Conservation (phyloP, 2,329 filamentous ascomycete species). For the Penicillium brevicompactum region DNA sequence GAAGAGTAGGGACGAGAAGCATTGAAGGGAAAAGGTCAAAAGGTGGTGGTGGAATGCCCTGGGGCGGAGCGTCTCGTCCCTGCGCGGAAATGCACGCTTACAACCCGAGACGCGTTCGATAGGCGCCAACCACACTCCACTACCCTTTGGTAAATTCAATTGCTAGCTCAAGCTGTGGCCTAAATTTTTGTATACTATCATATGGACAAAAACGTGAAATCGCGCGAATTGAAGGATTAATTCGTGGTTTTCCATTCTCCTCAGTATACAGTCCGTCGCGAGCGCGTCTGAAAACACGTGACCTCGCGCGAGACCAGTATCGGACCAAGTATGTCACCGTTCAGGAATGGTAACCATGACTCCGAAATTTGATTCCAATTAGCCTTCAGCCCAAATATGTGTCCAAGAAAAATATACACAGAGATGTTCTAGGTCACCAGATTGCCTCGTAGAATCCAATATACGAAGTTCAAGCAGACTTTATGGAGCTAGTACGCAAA, state of each 20-base stretch:
- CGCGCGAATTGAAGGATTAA: neutral
- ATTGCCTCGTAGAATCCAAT: no score
- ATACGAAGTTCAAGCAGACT: no score
- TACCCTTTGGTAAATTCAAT: conserved; percentile 16
- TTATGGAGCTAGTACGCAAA: no score
- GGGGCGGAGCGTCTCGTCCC: conserved; percentile 38
- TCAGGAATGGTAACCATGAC: conserved; percentile 7
- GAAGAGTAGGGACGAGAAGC: conserved; percentile 27
- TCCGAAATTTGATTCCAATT: neutral
- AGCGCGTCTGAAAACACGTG: conserved; percentile 12
- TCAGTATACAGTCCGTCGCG: conserved; percentile 6
- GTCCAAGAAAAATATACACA: neutral
- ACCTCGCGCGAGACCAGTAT: conserved; percentile 11
- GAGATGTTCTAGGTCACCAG: no score
- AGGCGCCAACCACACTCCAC: conserved; percentile 41
- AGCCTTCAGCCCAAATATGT: neutral
- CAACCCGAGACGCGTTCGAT: conserved; percentile 44
- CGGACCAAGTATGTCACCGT: conserved; percentile 3
- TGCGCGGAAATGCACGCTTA: conserved; percentile 45
- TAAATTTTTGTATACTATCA: neutral
- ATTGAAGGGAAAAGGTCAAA: conserved; percentile 22
- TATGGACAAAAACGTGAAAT: neutral
- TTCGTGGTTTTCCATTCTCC: neutral
- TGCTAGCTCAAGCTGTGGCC: neutral
- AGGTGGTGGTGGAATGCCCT: conserved; percentile 38